These are phyloP conservation scores for Mycena galericulata DNA, from an alignment of 768 basidiomycete species.

Conservation along the genomic window DNA sequence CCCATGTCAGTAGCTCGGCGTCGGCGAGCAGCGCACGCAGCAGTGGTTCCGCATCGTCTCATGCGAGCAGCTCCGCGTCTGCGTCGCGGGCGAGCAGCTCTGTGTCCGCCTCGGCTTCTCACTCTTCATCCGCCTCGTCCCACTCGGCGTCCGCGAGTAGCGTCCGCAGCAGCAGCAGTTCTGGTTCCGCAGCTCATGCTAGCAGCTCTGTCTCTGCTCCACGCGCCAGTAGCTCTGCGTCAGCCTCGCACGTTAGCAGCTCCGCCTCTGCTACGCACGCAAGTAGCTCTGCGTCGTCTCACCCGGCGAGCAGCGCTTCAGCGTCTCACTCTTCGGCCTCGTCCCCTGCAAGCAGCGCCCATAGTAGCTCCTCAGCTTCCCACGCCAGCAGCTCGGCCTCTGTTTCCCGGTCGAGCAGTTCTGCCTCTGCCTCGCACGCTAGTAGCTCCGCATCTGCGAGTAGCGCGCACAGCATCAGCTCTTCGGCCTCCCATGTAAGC, in stretches of 20 bases:
- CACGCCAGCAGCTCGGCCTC: not conserved
- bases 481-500: slow-evolving; percentile 3
- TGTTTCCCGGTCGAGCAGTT: slow-evolving; percentile 1
- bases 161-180: not conserved
- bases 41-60: no score
- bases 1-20: no score
- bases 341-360: not conserved
- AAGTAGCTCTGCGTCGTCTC: not conserved
- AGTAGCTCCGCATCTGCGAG: not conserved
- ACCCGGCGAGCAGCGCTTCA: not conserved
- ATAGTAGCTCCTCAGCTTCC: not conserved
- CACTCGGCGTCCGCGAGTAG: not conserved
- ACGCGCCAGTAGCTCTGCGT: not conserved
- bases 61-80: no score
- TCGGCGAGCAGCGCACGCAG: no score
- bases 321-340: not conserved
- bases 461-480: no score
- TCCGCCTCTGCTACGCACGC: not conserved
- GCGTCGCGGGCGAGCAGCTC: no score
- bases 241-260: not conserved
- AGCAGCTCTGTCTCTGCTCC: no score
- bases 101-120: no score
- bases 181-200: not conserved
- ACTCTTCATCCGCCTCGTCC: no score
- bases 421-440: not conserved